Evolutionary conservation across 805 yeast species (phyloP).

Genomic region (Wickerhamiella galacta): DNA sequence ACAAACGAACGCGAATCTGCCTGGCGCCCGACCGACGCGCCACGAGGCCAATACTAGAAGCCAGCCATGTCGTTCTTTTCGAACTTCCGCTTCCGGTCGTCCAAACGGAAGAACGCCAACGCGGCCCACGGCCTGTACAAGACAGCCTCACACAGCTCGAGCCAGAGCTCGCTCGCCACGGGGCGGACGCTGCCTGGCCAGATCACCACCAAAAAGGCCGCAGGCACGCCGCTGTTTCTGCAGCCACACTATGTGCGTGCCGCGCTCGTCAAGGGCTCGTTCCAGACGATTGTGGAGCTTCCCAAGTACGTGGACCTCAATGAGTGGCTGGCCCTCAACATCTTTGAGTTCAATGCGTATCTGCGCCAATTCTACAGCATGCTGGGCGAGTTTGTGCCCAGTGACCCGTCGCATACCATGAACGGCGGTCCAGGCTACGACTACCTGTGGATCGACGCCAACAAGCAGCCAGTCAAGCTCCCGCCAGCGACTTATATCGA

Average conservation of each 20-base stretch:
- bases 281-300: slow-evolving; percentile 83
- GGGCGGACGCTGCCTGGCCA: background rate
- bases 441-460: slow-evolving; percentile 75
- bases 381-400: slow-evolving; percentile 79
- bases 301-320: slow-evolving; percentile 90
- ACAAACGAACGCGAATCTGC: background rate
- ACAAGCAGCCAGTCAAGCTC: slow-evolving; percentile 63
- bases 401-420: slow-evolving; percentile 84
- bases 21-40: background rate
- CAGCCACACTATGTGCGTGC: slow-evolving; percentile 90
- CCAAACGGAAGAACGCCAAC: slow-evolving; percentile 3
- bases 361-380: slow-evolving; percentile 79
- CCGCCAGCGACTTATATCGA: slow-evolving; percentile 93
- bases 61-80: slow-evolving; percentile 6
- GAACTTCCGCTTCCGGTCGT: slow-evolving; percentile 7
- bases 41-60: background rate
- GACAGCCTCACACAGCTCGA: slow-evolving; percentile 2
- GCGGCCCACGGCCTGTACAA: slow-evolving; percentile 1
- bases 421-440: slow-evolving; percentile 88
- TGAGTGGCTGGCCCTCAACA: slow-evolving; percentile 91
- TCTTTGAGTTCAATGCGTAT: slow-evolving; percentile 76
- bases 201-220: background rate
- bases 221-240: slow-evolving; percentile 43
- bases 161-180: slow-evolving; percentile 3
- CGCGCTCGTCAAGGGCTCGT: slow-evolving; percentile 89